A percentile compares a stretch with the other conserved stretches of the same genome.
Conservation (phyloP, 1,284 basidiomycete genomes). For the Moesziomyces globuligerus region DNA sequence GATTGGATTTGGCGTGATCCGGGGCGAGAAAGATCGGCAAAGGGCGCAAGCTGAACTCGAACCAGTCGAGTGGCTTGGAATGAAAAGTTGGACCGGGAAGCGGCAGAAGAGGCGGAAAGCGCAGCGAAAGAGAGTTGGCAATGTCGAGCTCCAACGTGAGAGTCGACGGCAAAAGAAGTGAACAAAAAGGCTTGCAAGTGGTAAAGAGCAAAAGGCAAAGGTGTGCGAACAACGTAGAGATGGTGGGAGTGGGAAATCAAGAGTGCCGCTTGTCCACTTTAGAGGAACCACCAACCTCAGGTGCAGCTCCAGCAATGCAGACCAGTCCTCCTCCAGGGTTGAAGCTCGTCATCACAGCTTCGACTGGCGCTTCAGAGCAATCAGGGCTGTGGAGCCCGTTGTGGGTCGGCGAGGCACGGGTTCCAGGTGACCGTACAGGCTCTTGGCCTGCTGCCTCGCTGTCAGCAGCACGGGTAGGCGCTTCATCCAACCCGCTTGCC, state of each 20-base stretch:
- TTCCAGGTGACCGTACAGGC: no score
- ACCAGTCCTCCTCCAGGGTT: no score
- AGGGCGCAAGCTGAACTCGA: constrained; percentile 16
- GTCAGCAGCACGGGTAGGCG: constrained; percentile 1
- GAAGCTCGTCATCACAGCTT: no score
- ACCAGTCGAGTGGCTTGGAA: constrained; percentile 24
- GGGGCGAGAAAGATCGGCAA: constrained; percentile 2
- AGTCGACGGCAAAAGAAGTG: constrained; percentile 16
- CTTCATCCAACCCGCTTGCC: constrained; percentile 20
- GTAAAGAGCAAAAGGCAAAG: constrained; percentile 20
- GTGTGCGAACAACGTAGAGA: constrained; percentile 37
- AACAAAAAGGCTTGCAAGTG: constrained; percentile 36
- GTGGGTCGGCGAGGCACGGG: no score
- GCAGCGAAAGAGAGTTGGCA: constrained; percentile 18
- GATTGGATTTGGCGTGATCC: no score
- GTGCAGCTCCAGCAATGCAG: no score
- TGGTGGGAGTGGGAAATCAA: constrained; percentile 34
- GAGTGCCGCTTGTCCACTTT: not conserved
- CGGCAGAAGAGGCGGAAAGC: not conserved
- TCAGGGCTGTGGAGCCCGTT: no score
- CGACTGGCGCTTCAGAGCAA: no score
- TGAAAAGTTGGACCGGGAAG: not conserved
- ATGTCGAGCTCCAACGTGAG: constrained; percentile 17
- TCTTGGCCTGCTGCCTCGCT: not conserved
- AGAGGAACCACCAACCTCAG: not conserved